A percentile compares a stretch with the other conserved stretches of the same genome.
phyloP scores from a whole-genome alignment of 345 rosid species.

The Corchorus olitorius region DNA sequence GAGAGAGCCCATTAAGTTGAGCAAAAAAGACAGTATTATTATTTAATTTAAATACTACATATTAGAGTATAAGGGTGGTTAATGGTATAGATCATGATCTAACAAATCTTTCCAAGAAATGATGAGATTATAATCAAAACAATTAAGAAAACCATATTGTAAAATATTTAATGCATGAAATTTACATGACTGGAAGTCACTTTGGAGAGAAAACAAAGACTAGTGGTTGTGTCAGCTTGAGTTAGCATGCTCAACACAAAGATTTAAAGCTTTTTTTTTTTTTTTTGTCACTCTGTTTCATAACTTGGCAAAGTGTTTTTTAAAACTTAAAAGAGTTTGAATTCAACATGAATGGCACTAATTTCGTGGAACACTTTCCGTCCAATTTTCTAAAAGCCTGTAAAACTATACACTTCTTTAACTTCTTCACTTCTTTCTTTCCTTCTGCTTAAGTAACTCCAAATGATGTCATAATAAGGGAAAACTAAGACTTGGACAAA shows the following conservation, averaged over 20 bases:
- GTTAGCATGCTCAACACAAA: slow-evolving; percentile 45
- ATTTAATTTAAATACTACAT: no score
- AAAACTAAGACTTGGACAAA: background rate
- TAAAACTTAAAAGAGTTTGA: background rate
- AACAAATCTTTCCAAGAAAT: background rate
- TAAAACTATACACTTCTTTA: no score
- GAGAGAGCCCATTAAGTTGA: no score
- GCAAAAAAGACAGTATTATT: no score
- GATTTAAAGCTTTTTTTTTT: background rate
- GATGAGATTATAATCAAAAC: background rate
- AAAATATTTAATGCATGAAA: slow-evolving; percentile 8
- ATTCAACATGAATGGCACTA: background rate
- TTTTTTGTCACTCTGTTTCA: slow-evolving; percentile 10
- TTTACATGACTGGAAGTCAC: slow-evolving; percentile 36
- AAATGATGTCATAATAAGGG: no score
- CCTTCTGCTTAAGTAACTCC: no score
- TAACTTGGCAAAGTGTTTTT: background rate
- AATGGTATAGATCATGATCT: background rate
- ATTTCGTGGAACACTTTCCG: background rate
- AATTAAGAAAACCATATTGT: background rate
- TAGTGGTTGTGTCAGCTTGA: slow-evolving; percentile 60
- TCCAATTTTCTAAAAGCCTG: background rate
- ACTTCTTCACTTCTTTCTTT: no score
- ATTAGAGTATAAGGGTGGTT: no score
- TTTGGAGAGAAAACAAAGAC: slow-evolving; percentile 38